A percentile compares a stretch with the other conserved stretches of the same genome.
Evolutionary conservation across 2,329 filamentous ascomycete genomes (phyloP).

Genomic region (Calonectria honghensis): DNA sequence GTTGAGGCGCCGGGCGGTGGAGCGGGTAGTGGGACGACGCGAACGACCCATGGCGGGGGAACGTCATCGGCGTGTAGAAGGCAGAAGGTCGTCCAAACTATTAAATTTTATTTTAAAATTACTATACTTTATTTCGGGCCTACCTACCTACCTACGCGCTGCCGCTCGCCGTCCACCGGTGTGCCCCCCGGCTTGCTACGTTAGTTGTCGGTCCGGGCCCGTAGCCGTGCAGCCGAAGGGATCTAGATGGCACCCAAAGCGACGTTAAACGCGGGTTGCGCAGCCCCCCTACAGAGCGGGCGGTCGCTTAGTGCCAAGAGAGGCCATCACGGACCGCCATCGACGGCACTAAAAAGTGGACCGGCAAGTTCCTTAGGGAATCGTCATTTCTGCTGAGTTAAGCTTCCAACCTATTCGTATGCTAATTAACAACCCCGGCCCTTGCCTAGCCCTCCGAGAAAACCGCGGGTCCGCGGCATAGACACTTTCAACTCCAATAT

Average conservation of each 20-base stretch:
- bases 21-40: neutral
- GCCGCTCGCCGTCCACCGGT: no score
- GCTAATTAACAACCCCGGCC: constrained; percentile 17
- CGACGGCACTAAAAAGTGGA: neutral
- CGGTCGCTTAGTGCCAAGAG: neutral
- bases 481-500: constrained; percentile 1
- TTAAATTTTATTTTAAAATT: constrained; percentile 19
- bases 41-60: constrained; percentile 14
- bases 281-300: neutral
- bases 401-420: neutral
- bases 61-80: neutral
- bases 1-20: constrained; percentile 13
- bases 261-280: neutral
- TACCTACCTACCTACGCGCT: no score
- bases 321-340: neutral
- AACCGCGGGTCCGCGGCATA: constrained; percentile 13
- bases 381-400: constrained; percentile 19
- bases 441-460: neutral
- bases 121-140: neutral
- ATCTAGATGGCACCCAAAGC: neutral
- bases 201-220: neutral
- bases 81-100: neutral
- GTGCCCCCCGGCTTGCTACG: neutral
- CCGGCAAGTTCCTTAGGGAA: neutral
- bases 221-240: neutral